Evolutionary conservation across 257 asterid species (phyloP).

Genomic region (Rauvolfia tetraphylla): DNA sequence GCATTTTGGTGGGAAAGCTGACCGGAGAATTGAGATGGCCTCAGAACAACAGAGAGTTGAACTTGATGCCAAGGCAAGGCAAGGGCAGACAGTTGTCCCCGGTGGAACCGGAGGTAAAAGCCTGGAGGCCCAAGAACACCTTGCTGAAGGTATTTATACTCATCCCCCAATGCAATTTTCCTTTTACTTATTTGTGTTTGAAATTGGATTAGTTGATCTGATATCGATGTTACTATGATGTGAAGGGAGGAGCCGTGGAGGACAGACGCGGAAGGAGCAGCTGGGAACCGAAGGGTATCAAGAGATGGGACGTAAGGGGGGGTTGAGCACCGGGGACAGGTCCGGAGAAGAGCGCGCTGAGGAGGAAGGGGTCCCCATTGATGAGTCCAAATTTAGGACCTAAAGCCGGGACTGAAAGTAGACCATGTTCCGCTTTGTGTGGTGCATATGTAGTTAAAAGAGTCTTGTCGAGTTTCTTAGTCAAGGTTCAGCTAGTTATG

Average conservation of each 20-base stretch:
- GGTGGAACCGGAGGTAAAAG: slow-evolving; percentile 21
- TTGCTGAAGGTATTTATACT: slow-evolving; percentile 10
- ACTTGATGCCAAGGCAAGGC: slow-evolving; percentile 17
- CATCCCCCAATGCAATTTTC: background rate
- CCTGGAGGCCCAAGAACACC: slow-evolving; percentile 18
- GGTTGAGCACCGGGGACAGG: slow-evolving; percentile 14
- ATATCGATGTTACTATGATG: too few species aligned
- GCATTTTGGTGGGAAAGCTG: background rate
- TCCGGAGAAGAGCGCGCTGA: slow-evolving; percentile 9
- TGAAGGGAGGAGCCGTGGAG: slow-evolving; percentile 21
- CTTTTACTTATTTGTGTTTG: too few species aligned
- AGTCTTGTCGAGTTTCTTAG: too few species aligned
- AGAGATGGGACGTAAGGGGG: slow-evolving; percentile 9
- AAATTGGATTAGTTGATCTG: background rate
- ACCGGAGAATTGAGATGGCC: background rate
- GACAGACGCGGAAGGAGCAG: slow-evolving; percentile 10
- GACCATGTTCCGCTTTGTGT: too few species aligned
- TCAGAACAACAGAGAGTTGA: slow-evolving; percentile 2
- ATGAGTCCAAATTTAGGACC: slow-evolving; percentile 10
- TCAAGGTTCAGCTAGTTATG: too few species aligned
- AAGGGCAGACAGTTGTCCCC: slow-evolving; percentile 19
- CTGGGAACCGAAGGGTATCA: slow-evolving; percentile 16
- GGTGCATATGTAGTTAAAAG: too few species aligned
- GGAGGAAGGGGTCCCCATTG: slow-evolving; percentile 5
- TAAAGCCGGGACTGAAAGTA: background rate